Evolutionary conservation across 169 alveolate genomes (phyloP).

Genomic region (Plasmodium vinckei): DNA sequence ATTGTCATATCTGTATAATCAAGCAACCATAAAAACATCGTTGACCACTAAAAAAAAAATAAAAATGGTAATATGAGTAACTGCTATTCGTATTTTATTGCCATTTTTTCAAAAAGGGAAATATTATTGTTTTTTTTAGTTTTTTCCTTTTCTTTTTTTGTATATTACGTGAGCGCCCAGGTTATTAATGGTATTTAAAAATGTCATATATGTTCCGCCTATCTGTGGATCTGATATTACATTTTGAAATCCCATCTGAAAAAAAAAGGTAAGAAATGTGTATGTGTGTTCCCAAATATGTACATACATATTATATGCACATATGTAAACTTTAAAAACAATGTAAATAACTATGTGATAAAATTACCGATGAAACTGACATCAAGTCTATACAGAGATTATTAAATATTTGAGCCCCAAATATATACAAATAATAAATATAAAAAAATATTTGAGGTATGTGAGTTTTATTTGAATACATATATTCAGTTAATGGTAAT

Average conservation of each 20-base stretch:
- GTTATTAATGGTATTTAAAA: slow-evolving; percentile 87
- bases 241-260: slow-evolving; percentile 82
- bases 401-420: slow-evolving; percentile 76
- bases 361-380: slow-evolving; percentile 69
- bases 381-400: slow-evolving; percentile 64
- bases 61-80: not conserved
- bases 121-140: slow-evolving; percentile 2
- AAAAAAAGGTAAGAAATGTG: slow-evolving; percentile 32
- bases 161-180: slow-evolving; percentile 80
- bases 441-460: slow-evolving; percentile 24
- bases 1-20: slow-evolving; percentile 78
- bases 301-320: slow-evolving; percentile 3
- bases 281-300: not conserved
- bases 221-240: slow-evolving; percentile 86
- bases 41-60: slow-evolving; percentile 64
- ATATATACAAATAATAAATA: slow-evolving; percentile 59
- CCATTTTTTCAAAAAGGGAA: not conserved
- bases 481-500: slow-evolving; percentile 65
- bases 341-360: not conserved
- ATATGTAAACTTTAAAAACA: not conserved
- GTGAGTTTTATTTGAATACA: slow-evolving; percentile 50
- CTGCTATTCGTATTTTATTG: no score
- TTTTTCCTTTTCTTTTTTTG: slow-evolving; percentile 7
- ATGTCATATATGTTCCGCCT: slow-evolving; percentile 91
- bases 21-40: slow-evolving; percentile 77